These are phyloP conservation scores for Emmonsia crescens DNA, from an alignment of 2,329 filamentous ascomycete species.

Conservation along the genomic window DNA sequence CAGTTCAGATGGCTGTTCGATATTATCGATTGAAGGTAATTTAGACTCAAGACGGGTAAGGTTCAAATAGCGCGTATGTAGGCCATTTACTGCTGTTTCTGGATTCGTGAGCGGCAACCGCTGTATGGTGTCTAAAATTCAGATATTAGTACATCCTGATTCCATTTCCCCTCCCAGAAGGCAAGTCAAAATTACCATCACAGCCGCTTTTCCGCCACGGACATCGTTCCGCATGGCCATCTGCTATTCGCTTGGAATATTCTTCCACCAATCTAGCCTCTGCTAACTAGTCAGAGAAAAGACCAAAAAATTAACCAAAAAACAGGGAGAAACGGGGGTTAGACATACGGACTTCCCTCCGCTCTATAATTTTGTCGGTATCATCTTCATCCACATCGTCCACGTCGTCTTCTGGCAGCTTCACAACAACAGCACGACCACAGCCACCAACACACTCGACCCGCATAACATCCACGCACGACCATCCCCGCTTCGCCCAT, in stretches of 20 bases:
- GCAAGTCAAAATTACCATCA: slow-evolving; percentile 49
- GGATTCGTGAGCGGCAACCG: slow-evolving; percentile 55
- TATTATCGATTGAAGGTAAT: slow-evolving; percentile 22
- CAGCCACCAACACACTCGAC: slow-evolving; percentile 75
- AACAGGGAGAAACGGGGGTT: background rate
- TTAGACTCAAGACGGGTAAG: slow-evolving; percentile 30
- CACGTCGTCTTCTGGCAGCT: slow-evolving; percentile 52
- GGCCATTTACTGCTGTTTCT: slow-evolving; percentile 44
- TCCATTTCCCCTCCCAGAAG: background rate
- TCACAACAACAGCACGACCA: slow-evolving; percentile 71
- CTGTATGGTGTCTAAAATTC: slow-evolving; percentile 48
- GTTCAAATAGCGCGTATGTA: slow-evolving; percentile 55
- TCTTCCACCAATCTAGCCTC: slow-evolving; percentile 61
- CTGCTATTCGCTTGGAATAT: slow-evolving; percentile 61
- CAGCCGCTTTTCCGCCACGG: slow-evolving; percentile 82
- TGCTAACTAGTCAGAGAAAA: slow-evolving; percentile 13
- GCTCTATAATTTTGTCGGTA: slow-evolving; percentile 31
- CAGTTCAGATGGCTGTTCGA: slow-evolving; percentile 24
- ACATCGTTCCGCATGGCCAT: slow-evolving; percentile 69
- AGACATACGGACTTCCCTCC: slow-evolving; percentile 34
- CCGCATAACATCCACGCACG: slow-evolving; percentile 70
- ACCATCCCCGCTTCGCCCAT: slow-evolving; percentile 92
- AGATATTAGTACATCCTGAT: slow-evolving; percentile 12
- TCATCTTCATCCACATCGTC: slow-evolving; percentile 38
- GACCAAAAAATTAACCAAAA: background rate